Percentiles rank a stretch among this genome's conserved stretches.
These are phyloP conservation scores for Fragilaria crotonensis DNA, from an alignment of 108 stramenopile species.

Conservation along the genomic window DNA sequence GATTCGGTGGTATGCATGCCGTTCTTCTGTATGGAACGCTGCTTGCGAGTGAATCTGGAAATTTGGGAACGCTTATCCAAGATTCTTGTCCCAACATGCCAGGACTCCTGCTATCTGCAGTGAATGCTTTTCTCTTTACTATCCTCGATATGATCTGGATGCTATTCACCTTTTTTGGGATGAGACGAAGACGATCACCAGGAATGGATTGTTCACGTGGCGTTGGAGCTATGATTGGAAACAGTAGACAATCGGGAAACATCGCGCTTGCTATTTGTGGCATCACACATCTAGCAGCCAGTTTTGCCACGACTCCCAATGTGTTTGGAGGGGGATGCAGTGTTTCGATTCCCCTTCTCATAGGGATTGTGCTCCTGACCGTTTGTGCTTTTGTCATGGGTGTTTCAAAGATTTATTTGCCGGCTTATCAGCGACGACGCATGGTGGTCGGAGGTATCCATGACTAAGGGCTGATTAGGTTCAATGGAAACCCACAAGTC, in stretches of 20 bases:
- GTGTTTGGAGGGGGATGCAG: conserved; percentile 33
- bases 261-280: no score
- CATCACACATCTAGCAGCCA: conserved; percentile 30
- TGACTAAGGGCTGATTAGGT: no score
- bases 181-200: conserved; percentile 57
- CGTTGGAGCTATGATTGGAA: conserved; percentile 36
- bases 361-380: conserved; percentile 17
- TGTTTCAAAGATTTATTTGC: conserved; percentile 44
- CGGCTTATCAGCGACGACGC: conserved; percentile 6
- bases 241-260: conserved; percentile 37
- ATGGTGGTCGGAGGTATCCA: no score
- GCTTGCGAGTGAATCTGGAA: conserved; percentile 53
- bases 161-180: conserved; percentile 76
- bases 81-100: conserved; percentile 55
- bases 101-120: conserved; percentile 50
- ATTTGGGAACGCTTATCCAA: conserved; percentile 72
- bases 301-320: conserved; percentile 39
- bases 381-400: conserved; percentile 38
- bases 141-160: conserved; percentile 79
- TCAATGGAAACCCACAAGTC: no score
- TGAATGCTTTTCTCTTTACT: conserved; percentile 60
- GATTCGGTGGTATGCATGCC: conserved; percentile 74
- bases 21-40: conserved; percentile 73
- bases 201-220: conserved; percentile 21
- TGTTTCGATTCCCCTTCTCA: conserved; percentile 29